A percentile compares a stretch with the other conserved stretches of the same genome.
phyloP scores from a whole-genome alignment of 192 early-diverging fungal species.

The Funneliformis mosseae region DNA sequence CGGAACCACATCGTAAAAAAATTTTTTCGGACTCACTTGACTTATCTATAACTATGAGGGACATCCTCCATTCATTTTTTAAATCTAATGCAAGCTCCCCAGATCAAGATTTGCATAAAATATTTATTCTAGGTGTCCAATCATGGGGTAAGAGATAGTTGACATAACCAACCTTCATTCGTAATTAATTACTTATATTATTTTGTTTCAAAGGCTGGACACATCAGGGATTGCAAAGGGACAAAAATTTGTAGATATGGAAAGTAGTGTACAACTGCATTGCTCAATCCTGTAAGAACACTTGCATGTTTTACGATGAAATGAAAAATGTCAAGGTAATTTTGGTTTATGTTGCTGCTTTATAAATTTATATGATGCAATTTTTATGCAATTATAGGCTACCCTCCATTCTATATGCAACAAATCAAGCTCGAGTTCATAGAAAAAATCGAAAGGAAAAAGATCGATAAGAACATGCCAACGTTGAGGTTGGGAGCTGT shows the following conservation, averaged over 20 bases:
- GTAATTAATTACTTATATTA: neutral
- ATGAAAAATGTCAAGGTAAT: constrained; percentile 16
- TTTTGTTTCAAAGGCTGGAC: constrained; percentile 27
- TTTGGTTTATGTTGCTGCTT: constrained; percentile 22
- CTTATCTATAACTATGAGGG: constrained; percentile 31
- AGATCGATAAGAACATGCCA: neutral
- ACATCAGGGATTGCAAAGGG: constrained; percentile 28
- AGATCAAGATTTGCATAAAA: constrained; percentile 33
- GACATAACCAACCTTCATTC: neutral
- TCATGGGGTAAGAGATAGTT: constrained; percentile 40
- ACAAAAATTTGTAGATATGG: constrained; percentile 31
- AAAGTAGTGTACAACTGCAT: neutral
- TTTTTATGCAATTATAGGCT: constrained; percentile 26
- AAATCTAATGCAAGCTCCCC: constrained; percentile 9
- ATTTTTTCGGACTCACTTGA: constrained; percentile 21
- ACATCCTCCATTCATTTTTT: constrained; percentile 33
- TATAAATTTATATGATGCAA: neutral
- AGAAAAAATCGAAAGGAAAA: constrained; percentile 23
- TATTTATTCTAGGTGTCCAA: constrained; percentile 34
- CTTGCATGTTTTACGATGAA: constrained; percentile 16
- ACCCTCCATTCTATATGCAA: constrained; percentile 15
- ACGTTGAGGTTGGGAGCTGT: constrained; percentile 1
- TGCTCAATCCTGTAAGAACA: constrained; percentile 27
- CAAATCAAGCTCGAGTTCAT: constrained; percentile 25
- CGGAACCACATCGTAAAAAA: constrained; percentile 35